Evolutionary conservation across 768 basidiomycete species (phyloP), one percentile per base, ranked within the genome.

Genomic region (Pisolithus microcarpus): DNA sequence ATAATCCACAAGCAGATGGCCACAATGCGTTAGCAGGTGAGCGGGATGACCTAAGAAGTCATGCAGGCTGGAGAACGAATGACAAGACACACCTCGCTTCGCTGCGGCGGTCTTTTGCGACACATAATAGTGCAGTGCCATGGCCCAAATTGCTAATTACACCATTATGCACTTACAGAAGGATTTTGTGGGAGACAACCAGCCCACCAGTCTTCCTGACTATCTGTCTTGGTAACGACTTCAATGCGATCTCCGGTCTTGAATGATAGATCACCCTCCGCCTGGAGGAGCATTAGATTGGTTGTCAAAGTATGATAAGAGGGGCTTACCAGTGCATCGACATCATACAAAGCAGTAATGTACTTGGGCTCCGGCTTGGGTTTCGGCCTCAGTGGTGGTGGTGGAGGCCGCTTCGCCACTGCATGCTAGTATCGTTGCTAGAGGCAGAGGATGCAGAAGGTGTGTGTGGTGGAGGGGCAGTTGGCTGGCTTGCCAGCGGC

Each of bases 201-300:
- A 24, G 93, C 96, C 95, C 95, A 98, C 94, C 94, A 97, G 63
- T 98, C 94, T 64, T 98, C 91, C 24, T 84, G 64, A 60, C 82
- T 93, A 6, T 78, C 79, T 16, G 85, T 84, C 67, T 80, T 80
- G 67, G 93, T 85, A 34, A 96, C 77, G 49, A 98, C 73, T 70
- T 95, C 91, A 65, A 98, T 97, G 57, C 78, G 75, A 67, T 97
- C 94, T 15, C 95, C 95, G 15, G 82, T 80, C 55, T 75, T 81
- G 73, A 98, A 98, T 1, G 85, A 86, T 50, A 98, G 71, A 68
- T 98, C 95, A 1, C 95, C 95, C 0, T 88, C 91, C 37, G 93
- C 89, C 81, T 89, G 56, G 45, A 23, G 24, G n/a, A 18, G 47
- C 5, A 15, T 5, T 37, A 38, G 3, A 34, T 9, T 34, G 13